Conservation (phyloP, 2,329 filamentous ascomycete species). For the Ascochyta koolunga region DNA sequence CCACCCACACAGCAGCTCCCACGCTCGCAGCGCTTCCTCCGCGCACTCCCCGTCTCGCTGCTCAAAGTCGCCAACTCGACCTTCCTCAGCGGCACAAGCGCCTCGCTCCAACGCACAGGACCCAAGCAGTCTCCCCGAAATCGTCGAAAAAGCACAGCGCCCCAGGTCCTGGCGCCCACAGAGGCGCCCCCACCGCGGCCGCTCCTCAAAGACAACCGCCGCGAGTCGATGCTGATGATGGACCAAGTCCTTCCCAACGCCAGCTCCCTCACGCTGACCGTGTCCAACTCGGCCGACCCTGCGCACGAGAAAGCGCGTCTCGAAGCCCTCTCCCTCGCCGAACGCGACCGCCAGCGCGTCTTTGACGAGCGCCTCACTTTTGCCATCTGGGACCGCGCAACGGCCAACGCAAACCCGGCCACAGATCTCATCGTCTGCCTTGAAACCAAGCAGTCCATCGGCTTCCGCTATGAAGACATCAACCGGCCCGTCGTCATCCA, state of each 20-base stretch:
- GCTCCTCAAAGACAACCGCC: slow-evolving; percentile 42
- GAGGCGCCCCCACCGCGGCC: slow-evolving; percentile 23
- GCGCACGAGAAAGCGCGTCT: slow-evolving; percentile 39
- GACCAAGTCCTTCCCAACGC: slow-evolving; percentile 53
- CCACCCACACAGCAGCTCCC: slow-evolving; percentile 86
- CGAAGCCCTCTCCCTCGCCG: slow-evolving; percentile 66
- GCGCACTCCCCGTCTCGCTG: slow-evolving; percentile 86
- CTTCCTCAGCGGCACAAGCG: slow-evolving; percentile 91
- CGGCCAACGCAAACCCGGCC: slow-evolving; percentile 88
- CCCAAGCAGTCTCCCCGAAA: slow-evolving; percentile 60
- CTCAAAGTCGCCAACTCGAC: slow-evolving; percentile 94
- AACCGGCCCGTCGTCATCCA: slow-evolving; percentile 90
- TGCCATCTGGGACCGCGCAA: slow-evolving; percentile 92
- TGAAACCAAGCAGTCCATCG: slow-evolving; percentile 87
- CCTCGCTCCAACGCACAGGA: slow-evolving; percentile 65
- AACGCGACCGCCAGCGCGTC: slow-evolving; percentile 72
- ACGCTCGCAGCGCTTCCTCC: slow-evolving; percentile 87
- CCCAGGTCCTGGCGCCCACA: slow-evolving; percentile 14
- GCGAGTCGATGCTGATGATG: slow-evolving; percentile 58
- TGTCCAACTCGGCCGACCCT: slow-evolving; percentile 34
- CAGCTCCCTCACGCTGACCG: slow-evolving; percentile 40
- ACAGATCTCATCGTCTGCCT: slow-evolving; percentile 92
- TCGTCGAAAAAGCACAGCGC: slow-evolving; percentile 37
- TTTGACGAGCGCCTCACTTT: slow-evolving; percentile 90
- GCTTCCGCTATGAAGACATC: slow-evolving; percentile 96